Base-by-base conservation (phyloP, 148 eudicot species). In the Camellia granthamiana region DNA sequence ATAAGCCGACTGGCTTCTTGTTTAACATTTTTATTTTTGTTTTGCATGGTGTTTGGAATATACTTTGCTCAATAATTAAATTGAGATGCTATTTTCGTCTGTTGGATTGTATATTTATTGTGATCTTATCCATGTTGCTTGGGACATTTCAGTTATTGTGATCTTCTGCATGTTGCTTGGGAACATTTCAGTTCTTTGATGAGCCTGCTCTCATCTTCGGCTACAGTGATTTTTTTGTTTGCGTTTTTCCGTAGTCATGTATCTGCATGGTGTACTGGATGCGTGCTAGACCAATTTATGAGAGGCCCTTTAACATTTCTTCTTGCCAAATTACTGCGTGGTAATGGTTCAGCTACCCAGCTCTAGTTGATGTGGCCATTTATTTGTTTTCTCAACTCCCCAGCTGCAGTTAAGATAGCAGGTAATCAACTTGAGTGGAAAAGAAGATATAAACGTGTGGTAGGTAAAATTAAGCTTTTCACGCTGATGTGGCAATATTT, bases 1-100 rank as follows among this genome's bases (percentile, higher is more conserved):
- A 77, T 77, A 63, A 65, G 64, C 21, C 23, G 15, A 64, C 72
- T 51, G 79, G 19, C 70, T 63, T 47, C 42, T 65, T 49, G 71
- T 65, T 77, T n/a, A 15, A 72, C 54, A 77, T 46, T 23, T 49
- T 21, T 30, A 30, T 77, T 77, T 42, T n/a, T 16, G 8, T 38
- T 23, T 15, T 74, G 38, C 38, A 19, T 13, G 44, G 62, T 56
- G 46, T 21, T 74, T 74, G 38, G 65, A 59, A 59, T 75, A 7
- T 59, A 71, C 11, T 49, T 41, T 52, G 42, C 66, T 59, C 13
- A 59, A 59, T 9, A 58, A 58, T 18, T 56, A 75, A 58, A n/a
- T 75, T 75, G 65, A 16, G 77, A 51, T 8, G 30, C 30, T 59
- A 52, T 59, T 66, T n/a, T 56, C 10, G 16, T 18, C 60, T 30